Evolutionary conservation across 139 green algal genomes (phyloP).

Genomic region (Ettlia oleoabundans): DNA sequence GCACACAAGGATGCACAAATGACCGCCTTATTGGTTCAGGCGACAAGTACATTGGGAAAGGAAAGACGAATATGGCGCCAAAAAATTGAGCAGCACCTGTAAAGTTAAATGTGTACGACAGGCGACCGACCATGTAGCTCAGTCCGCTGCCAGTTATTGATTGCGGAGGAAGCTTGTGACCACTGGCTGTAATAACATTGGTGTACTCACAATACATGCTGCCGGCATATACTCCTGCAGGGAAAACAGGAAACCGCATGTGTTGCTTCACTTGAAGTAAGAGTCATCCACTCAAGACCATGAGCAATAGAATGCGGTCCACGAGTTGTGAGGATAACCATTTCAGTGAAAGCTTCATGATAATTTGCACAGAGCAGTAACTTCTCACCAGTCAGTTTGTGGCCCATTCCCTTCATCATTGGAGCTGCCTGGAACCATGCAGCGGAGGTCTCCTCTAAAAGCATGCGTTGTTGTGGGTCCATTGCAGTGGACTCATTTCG

Average conservation of each 20-base stretch:
- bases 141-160: slow-evolving; percentile 49
- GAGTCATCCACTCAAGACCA: too few species aligned
- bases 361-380: too few species aligned
- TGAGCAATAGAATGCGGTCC: too few species aligned
- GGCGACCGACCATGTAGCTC: slow-evolving; percentile 54
- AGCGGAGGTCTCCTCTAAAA: slow-evolving; percentile 42
- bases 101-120: slow-evolving; percentile 66
- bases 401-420: not conserved
- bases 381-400: not conserved
- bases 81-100: slow-evolving; percentile 36
- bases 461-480: slow-evolving; percentile 83
- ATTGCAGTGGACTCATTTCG: slow-evolving; percentile 55
- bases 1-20: not conserved
- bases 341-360: too few species aligned
- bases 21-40: too few species aligned
- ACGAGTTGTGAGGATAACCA: too few species aligned
- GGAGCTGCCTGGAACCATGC: slow-evolving; percentile 8
- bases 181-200: not conserved
- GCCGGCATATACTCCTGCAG: slow-evolving; percentile 53
- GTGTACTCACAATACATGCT: slow-evolving; percentile 66
- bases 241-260: not conserved
- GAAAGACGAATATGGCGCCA: too few species aligned
- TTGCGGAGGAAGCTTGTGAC: slow-evolving; percentile 7
- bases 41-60: too few species aligned
- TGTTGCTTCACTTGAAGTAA: too few species aligned